These are phyloP conservation scores for Leptographium galeiforme DNA, from an alignment of 2,329 filamentous ascomycete genomes.

Conservation along the genomic window DNA sequence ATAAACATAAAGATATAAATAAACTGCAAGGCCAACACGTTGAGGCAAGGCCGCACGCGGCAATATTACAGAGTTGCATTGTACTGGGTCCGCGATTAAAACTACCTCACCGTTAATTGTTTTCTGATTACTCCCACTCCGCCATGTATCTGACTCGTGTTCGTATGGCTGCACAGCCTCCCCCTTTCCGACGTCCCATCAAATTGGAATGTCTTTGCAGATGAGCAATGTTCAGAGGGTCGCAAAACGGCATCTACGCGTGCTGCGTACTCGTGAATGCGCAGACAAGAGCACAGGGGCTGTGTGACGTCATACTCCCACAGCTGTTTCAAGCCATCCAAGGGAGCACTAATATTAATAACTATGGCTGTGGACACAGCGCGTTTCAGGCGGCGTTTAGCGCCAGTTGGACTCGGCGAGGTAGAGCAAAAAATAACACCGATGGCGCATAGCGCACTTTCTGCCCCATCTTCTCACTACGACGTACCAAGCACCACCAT, in stretches of 20 bases:
- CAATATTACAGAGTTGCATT: neutral
- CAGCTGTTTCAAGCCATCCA: neutral
- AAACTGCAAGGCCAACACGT: neutral
- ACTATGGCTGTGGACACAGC: neutral
- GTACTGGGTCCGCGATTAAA: neutral
- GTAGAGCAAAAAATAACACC: neutral
- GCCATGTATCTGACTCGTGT: too few relatives aligned
- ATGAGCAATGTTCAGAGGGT: too few relatives aligned
- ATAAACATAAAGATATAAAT: conserved; percentile 2
- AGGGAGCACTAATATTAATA: too few relatives aligned
- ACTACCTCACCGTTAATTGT: too few relatives aligned
- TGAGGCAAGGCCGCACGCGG: neutral
- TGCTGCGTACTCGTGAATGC: too few relatives aligned
- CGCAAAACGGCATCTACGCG: too few relatives aligned
- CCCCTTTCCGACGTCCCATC: neutral
- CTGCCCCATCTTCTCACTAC: neutral
- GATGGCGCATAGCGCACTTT: neutral
- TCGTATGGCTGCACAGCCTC: neutral
- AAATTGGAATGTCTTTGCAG: neutral
- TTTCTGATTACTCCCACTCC: too few relatives aligned
- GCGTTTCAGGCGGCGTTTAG: neutral
- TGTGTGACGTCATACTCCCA: neutral
- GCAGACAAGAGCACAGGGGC: too few relatives aligned
- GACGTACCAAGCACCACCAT: neutral
- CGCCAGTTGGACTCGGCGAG: neutral